phyloP scores from a whole-genome alignment of 352 stramenopile genomes.

The Phytopythium cucurbitacearum region DNA sequence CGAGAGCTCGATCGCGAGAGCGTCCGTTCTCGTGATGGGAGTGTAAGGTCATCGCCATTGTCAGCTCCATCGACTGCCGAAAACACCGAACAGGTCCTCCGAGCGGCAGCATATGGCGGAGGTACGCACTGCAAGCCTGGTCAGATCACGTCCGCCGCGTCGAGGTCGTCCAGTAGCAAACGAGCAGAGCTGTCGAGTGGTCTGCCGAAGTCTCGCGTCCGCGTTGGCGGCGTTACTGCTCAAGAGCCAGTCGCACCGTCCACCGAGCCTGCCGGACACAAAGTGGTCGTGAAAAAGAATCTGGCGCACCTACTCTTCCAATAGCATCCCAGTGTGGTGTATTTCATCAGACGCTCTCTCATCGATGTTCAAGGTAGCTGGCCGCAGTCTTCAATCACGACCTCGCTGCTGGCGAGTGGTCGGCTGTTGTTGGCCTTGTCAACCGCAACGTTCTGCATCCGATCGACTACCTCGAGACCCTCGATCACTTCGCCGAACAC shows the following conservation, averaged over 20 bases:
- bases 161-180: conserved; percentile 31
- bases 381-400: conserved; percentile 63
- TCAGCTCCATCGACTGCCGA: neutral
- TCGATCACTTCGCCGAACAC: conserved; percentile 95
- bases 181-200: conserved; percentile 48
- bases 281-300: conserved; percentile 55
- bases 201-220: conserved; percentile 49
- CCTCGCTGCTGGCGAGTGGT: conserved; percentile 49
- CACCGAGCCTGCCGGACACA: conserved; percentile 32
- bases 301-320: conserved; percentile 64
- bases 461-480: conserved; percentile 63
- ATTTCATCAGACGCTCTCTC: too few species aligned
- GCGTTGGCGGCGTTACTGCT: conserved; percentile 22
- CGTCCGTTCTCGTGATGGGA: too few species aligned
- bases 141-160: conserved; percentile 25
- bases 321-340: too few species aligned
- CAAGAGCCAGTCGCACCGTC: conserved; percentile 14
- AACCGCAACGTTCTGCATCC: conserved; percentile 63
- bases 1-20: too few species aligned
- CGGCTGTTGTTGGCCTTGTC: conserved; percentile 37
- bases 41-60: too few species aligned
- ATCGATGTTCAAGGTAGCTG: conserved; percentile 47
- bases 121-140: conserved; percentile 30
- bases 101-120: conserved; percentile 34
- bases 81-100: conserved; percentile 15